A percentile compares a stretch with the other conserved stretches of the same genome.
Evolutionary conservation across 108 stramenopile genomes (phyloP).

Genomic region (Thalassiosira profunda): DNA sequence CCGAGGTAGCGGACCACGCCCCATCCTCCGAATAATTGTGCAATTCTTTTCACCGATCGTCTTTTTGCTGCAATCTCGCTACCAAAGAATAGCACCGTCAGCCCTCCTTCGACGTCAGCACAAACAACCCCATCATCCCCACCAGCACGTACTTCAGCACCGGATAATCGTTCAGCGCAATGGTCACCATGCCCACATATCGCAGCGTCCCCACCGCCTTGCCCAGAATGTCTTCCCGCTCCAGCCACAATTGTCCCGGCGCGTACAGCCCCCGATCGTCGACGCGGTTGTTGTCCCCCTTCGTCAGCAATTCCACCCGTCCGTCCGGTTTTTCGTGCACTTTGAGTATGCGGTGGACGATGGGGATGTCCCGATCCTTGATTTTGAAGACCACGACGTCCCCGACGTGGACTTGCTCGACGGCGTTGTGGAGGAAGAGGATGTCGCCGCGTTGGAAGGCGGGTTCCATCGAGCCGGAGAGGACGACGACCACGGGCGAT

Average conservation of each 20-base stretch:
- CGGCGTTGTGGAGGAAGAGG: conserved; percentile 97
- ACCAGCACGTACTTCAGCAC: conserved; percentile 98
- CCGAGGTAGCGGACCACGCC: no score
- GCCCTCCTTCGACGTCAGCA: conserved; percentile 98
- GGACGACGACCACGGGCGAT: conserved; percentile 98
- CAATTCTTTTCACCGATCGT: no score
- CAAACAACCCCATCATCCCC: conserved; percentile 99
- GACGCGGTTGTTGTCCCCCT: conserved; percentile 99
- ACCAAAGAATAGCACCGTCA: no score
- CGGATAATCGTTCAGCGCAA: conserved; percentile 99
- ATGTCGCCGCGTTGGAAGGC: conserved; percentile 99
- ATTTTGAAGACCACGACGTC: conserved; percentile 99
- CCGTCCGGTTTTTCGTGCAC: conserved; percentile 92
- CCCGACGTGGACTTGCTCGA: conserved; percentile 93
- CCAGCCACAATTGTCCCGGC: conserved; percentile 98
- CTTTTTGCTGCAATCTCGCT: no score
- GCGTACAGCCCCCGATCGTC: conserved; percentile 99
- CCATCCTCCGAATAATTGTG: no score
- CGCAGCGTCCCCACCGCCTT: conserved; percentile 95
- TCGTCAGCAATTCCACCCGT: conserved; percentile 95
- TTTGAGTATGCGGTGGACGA: conserved; percentile 99
- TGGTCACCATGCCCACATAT: conserved; percentile 99
- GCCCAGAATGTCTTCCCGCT: conserved; percentile 98
- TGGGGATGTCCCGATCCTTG: conserved; percentile 99
- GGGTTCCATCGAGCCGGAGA: conserved; percentile 99